Conservation (phyloP, 2,329 filamentous ascomycete species). For the Periconia macrospinosa region DNA sequence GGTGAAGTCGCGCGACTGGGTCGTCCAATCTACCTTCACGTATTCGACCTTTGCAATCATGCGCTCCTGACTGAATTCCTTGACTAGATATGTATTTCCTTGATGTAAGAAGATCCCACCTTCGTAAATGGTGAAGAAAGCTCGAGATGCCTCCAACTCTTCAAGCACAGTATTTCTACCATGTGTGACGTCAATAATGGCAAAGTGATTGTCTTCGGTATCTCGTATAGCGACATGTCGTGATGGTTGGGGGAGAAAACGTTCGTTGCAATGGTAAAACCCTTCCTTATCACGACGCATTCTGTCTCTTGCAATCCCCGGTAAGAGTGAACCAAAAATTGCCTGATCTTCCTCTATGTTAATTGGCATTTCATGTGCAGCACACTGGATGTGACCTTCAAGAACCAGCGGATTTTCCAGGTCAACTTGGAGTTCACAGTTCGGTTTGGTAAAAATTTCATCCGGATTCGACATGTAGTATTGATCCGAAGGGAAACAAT, state of each 20-base stretch:
- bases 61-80: constrained; percentile 79
- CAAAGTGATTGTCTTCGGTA: constrained; percentile 88
- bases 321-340: constrained; percentile 79
- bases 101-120: constrained; percentile 97
- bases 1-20: constrained; percentile 87
- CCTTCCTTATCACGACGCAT: constrained; percentile 74
- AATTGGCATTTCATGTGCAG: constrained; percentile 92
- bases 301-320: constrained; percentile 71
- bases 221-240: constrained; percentile 86
- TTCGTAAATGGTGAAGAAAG: constrained; percentile 94
- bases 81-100: constrained; percentile 88
- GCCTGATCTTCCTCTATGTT: constrained; percentile 70
- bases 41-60: constrained; percentile 84
- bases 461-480: constrained; percentile 97
- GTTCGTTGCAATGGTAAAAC: constrained; percentile 86
- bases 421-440: constrained; percentile 86
- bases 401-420: constrained; percentile 87
- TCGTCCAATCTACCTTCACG: constrained; percentile 94
- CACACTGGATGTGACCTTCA: constrained; percentile 94
- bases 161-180: constrained; percentile 84
- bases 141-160: constrained; percentile 93
- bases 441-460: constrained; percentile 89
- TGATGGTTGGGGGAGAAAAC: constrained; percentile 84
- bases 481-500: constrained; percentile 88
- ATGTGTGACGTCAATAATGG: constrained; percentile 85